Evolutionary conservation across 441 rosid genomes (phyloP).

Genomic region (Daphne laureola): DNA sequence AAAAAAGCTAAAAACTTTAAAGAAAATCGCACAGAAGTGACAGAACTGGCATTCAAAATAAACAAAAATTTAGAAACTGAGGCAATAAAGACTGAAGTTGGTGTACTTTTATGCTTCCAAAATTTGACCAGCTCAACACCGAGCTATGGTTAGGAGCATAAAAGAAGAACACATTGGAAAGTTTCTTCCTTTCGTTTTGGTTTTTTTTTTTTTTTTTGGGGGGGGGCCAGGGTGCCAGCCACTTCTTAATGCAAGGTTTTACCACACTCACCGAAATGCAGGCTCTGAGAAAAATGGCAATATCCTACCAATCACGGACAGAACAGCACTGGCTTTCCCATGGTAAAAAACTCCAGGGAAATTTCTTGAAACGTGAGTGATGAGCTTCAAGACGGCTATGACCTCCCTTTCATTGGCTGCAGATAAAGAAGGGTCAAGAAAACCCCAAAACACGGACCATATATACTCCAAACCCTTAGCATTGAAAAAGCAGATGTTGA

Average conservation of each 20-base stretch:
- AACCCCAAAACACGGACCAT: no score
- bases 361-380: slow-evolving; percentile 66
- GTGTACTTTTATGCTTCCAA: no score
- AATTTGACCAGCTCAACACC: no score
- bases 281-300: slow-evolving; percentile 88
- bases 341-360: slow-evolving; percentile 80
- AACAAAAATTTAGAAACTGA: no score
- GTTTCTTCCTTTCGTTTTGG: no score
- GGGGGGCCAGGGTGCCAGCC: no score
- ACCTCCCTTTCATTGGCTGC: slow-evolving; percentile 85
- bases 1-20: not conserved
- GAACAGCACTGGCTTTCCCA: slow-evolving; percentile 62
- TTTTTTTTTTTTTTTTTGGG: no score
- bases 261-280: slow-evolving; percentile 52
- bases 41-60: not conserved
- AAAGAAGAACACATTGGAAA: not conserved
- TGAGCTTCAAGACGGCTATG: slow-evolving; percentile 77
- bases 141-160: not conserved
- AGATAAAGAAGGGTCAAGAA: slow-evolving; percentile 16
- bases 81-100: no score
- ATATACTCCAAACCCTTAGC: no score
- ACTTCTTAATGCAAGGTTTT: no score
- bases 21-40: not conserved
- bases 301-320: slow-evolving; percentile 75
- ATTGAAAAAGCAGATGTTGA: no score